Evolutionary conservation across 2,329 filamentous ascomycete genomes (phyloP).

Genomic region (Rutstroemia sp.): DNA sequence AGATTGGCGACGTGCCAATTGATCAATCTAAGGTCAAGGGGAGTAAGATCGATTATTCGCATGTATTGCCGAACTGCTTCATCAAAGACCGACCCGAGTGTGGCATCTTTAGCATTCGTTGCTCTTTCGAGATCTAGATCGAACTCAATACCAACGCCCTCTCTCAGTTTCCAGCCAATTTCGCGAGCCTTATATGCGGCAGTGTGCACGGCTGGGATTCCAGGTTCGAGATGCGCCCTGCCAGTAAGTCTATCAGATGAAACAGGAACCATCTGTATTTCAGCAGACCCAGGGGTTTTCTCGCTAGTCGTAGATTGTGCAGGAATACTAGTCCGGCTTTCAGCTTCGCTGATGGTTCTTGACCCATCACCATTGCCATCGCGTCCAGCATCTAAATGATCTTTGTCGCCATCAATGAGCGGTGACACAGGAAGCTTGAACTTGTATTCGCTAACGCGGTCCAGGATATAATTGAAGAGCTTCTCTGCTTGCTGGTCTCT

Average conservation of each 20-base stretch:
- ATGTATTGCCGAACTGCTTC: slow-evolving; percentile 86
- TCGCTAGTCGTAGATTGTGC: slow-evolving; percentile 43
- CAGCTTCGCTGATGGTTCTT: slow-evolving; percentile 64
- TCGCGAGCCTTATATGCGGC: slow-evolving; percentile 69
- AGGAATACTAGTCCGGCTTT: slow-evolving; percentile 53
- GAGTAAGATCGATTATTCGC: slow-evolving; percentile 69
- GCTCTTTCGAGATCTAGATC: slow-evolving; percentile 66
- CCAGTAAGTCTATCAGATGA: slow-evolving; percentile 65
- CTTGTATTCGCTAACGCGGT: slow-evolving; percentile 85
- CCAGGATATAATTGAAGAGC: slow-evolving; percentile 89
- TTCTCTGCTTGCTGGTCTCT: slow-evolving; percentile 81
- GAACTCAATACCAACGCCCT: slow-evolving; percentile 52
- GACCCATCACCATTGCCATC: slow-evolving; percentile 66
- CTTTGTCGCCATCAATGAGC: slow-evolving; percentile 74
- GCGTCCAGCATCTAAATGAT: slow-evolving; percentile 72
- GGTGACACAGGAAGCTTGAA: slow-evolving; percentile 64
- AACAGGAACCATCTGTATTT: slow-evolving; percentile 52
- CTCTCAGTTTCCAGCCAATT: slow-evolving; percentile 76
- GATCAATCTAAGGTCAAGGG: slow-evolving; percentile 81
- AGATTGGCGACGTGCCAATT: slow-evolving; percentile 99
- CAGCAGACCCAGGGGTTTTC: slow-evolving; percentile 10
- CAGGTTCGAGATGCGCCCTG: slow-evolving; percentile 62
- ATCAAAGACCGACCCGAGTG: slow-evolving; percentile 85
- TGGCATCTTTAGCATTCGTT: slow-evolving; percentile 55
- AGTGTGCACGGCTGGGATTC: slow-evolving; percentile 59